These are phyloP conservation scores for Chlorella variabilis DNA, from an alignment of 163 green algal species.

Conservation along the genomic window DNA sequence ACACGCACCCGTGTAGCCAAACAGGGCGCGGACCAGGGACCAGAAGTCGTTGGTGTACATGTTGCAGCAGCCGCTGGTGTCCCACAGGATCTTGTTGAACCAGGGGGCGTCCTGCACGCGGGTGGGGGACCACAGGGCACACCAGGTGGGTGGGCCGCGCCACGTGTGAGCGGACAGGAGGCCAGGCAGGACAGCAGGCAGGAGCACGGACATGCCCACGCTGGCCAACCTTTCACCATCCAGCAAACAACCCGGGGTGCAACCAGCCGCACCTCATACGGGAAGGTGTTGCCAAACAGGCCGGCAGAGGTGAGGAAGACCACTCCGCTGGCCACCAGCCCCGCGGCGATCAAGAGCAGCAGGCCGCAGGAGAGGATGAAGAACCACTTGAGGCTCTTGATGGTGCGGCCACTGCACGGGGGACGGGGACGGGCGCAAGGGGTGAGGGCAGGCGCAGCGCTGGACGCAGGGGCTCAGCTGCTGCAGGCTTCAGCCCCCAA, in stretches of 20 bases:
- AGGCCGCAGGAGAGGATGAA: constrained; percentile 55
- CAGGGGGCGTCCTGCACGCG: constrained; percentile 43
- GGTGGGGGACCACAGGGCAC: no score
- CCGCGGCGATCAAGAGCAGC: constrained; percentile 61
- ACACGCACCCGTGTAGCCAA: constrained; percentile 55
- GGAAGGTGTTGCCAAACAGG: constrained; percentile 52
- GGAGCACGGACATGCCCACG: no score
- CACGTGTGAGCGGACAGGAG: no score
- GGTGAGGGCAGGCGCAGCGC: background rate
- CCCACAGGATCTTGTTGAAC: constrained; percentile 57
- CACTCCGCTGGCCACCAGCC: constrained; percentile 36
- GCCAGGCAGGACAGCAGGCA: no score
- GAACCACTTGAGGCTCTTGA: constrained; percentile 66
- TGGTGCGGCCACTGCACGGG: constrained; percentile 50
- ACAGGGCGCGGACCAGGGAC: constrained; percentile 57
- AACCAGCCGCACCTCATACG: constrained; percentile 45
- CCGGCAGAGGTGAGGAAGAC: constrained; percentile 43
- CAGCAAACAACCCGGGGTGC: no score
- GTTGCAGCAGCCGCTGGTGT: constrained; percentile 58
- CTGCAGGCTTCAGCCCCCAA: background rate
- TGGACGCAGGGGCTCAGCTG: background rate
- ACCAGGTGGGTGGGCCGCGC: no score
- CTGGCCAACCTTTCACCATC: no score
- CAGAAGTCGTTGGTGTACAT: constrained; percentile 58
- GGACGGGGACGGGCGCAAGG: background rate